Evolutionary conservation across 2,329 filamentous ascomycete species (phyloP).

Genomic region (Pseudocercospora ulei): DNA sequence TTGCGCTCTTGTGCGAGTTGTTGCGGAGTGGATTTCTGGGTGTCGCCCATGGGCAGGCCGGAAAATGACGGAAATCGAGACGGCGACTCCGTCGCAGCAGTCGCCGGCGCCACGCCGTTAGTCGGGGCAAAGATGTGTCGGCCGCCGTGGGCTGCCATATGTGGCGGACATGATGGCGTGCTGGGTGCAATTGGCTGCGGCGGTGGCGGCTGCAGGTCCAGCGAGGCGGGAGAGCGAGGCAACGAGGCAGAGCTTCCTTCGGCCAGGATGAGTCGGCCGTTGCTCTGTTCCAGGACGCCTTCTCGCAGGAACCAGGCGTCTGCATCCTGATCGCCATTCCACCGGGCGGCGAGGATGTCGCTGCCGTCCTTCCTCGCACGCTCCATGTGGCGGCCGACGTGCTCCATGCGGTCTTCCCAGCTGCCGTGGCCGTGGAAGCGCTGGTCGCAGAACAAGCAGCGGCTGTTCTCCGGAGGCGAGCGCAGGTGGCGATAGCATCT

Average conservation of each 20-base stretch:
- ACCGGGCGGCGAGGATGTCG: background rate
- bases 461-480: slow-evolving; percentile 50
- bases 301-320: slow-evolving; percentile 4
- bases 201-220: background rate
- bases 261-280: background rate
- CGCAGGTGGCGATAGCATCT: slow-evolving; percentile 54
- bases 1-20: slow-evolving; percentile 8
- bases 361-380: slow-evolving; percentile 27
- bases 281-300: background rate
- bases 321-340: slow-evolving; percentile 1
- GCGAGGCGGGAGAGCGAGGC: slow-evolving; percentile 2
- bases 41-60: slow-evolving; percentile 4
- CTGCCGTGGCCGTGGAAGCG: slow-evolving; percentile 53
- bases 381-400: slow-evolving; percentile 73
- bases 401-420: slow-evolving; percentile 81
- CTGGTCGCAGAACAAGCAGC: slow-evolving; percentile 56
- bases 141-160: background rate
- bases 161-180: background rate
- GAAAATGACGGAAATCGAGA: slow-evolving; percentile 6
- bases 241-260: slow-evolving; percentile 2
- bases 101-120: slow-evolving; percentile 2
- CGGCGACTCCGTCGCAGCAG: background rate
- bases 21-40: slow-evolving; percentile 3
- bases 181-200: slow-evolving; percentile 3
- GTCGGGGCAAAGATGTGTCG: slow-evolving; percentile 1